Base-by-base conservation (phyloP, 2,329 filamentous ascomycete genomes). In the Tolypocladium album region DNA sequence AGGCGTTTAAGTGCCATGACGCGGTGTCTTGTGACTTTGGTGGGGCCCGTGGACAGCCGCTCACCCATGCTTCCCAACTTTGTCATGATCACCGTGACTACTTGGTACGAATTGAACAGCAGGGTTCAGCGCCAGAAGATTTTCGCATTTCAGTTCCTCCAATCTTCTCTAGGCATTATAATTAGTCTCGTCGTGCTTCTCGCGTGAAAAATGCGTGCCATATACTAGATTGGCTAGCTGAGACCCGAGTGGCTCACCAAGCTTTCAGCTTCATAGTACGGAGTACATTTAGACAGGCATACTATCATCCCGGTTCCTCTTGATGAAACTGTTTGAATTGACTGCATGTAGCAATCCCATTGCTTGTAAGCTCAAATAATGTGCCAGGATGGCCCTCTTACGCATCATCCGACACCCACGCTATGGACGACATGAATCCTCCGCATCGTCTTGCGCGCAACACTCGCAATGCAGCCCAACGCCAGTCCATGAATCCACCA, bases 1-100 rank as follows among this genome's bases (percentile, higher is more conserved):
- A 13, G 22, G 15, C 13, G 43, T 20, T 57, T 20, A 45, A 53
- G 57, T 47, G 58, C 13, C 45, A 55, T 61, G 56, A 61, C 56
- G 59, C 59, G 59, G 40, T 42, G 56, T 58, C 59, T 13, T 38
- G 43, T 60, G 59, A 57, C 58, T 31, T 50, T n/a, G 58, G 31
- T 60, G 55, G 55, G 38, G 36, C 55, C 43, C 11, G 40, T 20
- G 7, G 39, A 40, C 5, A 20, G 39, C 5, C 7, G 34, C 7
- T 6, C 7, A 36, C 34, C 34, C 34, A 36, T 4, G 34, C 34
- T 11, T 36, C 34, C 3, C 34, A 36, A 9, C 34, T 36, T 36
- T 31, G 27, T 31, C 27, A 31, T 5, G 3, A 31, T 36, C 7
- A 11, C 34, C 7, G 34, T 11, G 36, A 38, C 2, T 38, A 38